phyloP scores from a whole-genome alignment of 1,284 basidiomycete species.

The Boletus sp. region DNA sequence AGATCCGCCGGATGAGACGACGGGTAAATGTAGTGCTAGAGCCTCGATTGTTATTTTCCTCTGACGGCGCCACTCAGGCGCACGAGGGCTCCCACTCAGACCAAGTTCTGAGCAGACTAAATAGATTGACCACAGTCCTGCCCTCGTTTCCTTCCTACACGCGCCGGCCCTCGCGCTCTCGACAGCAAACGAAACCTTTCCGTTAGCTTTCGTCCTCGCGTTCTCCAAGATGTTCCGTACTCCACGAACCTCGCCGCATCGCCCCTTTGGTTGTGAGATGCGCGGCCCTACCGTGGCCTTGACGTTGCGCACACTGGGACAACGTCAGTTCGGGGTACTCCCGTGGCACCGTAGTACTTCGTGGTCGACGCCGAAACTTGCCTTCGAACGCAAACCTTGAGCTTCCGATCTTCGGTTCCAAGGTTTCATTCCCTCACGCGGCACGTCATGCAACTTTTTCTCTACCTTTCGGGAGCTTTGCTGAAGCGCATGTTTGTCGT shows the following conservation, averaged over 20 bases:
- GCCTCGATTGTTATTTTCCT: too few species aligned
- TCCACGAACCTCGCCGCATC: slow-evolving; percentile 29
- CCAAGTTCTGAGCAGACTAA: too few species aligned
- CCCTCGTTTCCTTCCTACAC: slow-evolving; percentile 24
- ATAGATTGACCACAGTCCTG: slow-evolving; percentile 28
- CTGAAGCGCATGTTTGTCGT: too few species aligned
- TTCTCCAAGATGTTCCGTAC: slow-evolving; percentile 23
- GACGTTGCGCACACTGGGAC: slow-evolving; percentile 16
- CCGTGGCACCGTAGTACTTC: slow-evolving; percentile 5
- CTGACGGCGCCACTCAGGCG: too few species aligned
- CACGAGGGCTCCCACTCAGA: too few species aligned
- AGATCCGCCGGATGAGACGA: too few species aligned
- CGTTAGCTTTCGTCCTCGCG: slow-evolving; percentile 11
- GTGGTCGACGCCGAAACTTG: slow-evolving; percentile 14
- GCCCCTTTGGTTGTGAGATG: slow-evolving; percentile 18
- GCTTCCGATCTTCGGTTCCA: slow-evolving; percentile 21
- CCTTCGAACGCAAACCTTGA: slow-evolving; percentile 18
- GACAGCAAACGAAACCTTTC: slow-evolving; percentile 6
- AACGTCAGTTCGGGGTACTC: slow-evolving; percentile 12
- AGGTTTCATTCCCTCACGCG: slow-evolving; percentile 1
- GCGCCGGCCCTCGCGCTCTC: slow-evolving; percentile 15
- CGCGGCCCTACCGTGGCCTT: slow-evolving; percentile 8
- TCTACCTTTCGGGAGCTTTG: too few species aligned
- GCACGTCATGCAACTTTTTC: too few species aligned
- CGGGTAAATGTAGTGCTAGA: too few species aligned